A percentile compares a stretch with the other conserved stretches of the same genome.
Evolutionary conservation across 2,329 filamentous ascomycete species (phyloP).

Genomic region (Pseudogymnoascus sp.): DNA sequence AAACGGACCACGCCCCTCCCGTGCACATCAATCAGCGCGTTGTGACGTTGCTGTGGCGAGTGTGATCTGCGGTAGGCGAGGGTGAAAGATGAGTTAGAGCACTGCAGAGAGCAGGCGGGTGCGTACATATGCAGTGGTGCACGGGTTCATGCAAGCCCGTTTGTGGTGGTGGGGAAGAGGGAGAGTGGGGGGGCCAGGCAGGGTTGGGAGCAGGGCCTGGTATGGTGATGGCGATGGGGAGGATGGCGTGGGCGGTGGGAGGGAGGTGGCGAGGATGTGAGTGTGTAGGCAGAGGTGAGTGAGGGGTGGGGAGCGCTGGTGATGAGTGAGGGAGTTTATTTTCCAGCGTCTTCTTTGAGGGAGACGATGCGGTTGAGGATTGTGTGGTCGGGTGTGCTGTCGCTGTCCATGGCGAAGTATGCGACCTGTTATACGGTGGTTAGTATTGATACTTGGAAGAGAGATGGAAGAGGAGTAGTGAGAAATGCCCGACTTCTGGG

Average conservation of each 20-base stretch:
- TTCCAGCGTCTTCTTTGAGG: constrained; percentile 78
- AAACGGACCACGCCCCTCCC: background rate
- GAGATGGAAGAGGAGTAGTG: too few species aligned
- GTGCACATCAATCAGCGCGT: background rate
- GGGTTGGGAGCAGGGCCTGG: too few species aligned
- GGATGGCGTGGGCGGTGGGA: background rate
- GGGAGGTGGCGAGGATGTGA: background rate
- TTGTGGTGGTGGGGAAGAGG: background rate
- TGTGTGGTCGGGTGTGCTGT: constrained; percentile 70
- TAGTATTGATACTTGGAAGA: too few species aligned
- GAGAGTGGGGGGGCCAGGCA: too few species aligned
- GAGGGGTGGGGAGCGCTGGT: background rate
- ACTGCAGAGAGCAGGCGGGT: background rate
- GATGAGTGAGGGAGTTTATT: constrained; percentile 31
- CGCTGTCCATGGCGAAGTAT: constrained; percentile 59
- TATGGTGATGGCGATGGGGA: background rate
- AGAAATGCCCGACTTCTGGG: background rate
- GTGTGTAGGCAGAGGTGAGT: background rate
- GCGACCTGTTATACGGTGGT: background rate
- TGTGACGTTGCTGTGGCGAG: background rate
- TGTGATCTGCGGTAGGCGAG: background rate
- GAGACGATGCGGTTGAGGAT: constrained; percentile 88
- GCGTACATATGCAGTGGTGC: background rate
- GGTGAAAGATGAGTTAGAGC: background rate
- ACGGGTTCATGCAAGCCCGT: background rate